phyloP scores from a whole-genome alignment of 495 filamentous ascomycete genomes.

The Peziza echinospora region DNA sequence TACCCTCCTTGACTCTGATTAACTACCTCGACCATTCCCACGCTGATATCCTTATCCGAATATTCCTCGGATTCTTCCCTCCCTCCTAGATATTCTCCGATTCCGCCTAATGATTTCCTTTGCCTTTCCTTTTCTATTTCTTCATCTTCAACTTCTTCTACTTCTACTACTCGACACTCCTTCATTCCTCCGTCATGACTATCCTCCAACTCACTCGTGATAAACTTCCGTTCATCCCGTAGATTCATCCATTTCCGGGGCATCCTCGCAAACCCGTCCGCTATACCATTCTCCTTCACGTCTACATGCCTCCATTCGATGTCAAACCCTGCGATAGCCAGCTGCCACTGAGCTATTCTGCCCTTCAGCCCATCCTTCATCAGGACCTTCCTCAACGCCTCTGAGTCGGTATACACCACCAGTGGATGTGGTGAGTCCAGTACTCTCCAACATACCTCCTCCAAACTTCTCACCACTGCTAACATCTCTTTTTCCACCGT shows the following conservation, averaged over 20 bases:
- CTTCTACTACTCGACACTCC: not conserved
- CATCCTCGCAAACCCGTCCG: slow-evolving; percentile 1
- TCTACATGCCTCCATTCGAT: not conserved
- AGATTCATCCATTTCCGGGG: too few relatives aligned
- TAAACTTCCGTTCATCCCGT: too few relatives aligned
- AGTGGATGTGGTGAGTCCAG: not conserved
- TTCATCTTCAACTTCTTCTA: not conserved
- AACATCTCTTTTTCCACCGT: not conserved
- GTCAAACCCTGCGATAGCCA: not conserved
- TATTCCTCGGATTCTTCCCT: too few relatives aligned
- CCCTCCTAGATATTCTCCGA: too few relatives aligned
- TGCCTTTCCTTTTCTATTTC: too few relatives aligned
- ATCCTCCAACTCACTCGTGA: too few relatives aligned
- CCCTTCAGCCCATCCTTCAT: not conserved
- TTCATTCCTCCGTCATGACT: not conserved
- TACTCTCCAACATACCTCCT: not conserved
- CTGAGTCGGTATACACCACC: slow-evolving; percentile 1
- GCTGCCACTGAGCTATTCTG: not conserved
- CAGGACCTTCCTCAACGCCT: not conserved
- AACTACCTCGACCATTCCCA: too few relatives aligned
- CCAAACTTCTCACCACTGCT: not conserved
- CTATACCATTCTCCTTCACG: not conserved
- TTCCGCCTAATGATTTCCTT: too few relatives aligned
- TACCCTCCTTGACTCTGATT: too few relatives aligned
- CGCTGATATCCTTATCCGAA: too few relatives aligned